These are phyloP conservation scores for Scutellaria minor DNA, from an alignment of 257 asterid species.

Conservation along the genomic window DNA sequence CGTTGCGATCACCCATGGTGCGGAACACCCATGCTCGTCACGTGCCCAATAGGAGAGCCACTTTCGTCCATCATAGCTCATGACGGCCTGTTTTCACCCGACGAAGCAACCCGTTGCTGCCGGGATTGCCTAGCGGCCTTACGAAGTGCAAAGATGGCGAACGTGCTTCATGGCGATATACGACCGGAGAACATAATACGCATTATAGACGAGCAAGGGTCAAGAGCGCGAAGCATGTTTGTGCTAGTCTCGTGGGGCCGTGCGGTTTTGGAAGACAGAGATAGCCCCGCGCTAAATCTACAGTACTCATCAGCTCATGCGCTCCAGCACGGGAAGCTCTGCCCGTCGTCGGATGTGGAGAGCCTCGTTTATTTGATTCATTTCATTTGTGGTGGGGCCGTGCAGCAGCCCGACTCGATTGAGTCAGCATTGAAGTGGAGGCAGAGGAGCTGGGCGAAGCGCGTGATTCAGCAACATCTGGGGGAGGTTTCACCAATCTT, in stretches of 20 bases:
- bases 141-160: constrained; percentile 62
- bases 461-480: constrained; percentile 60
- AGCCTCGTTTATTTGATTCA: constrained; percentile 70
- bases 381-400: constrained; percentile 63
- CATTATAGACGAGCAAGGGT: constrained; percentile 36
- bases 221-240: constrained; percentile 37
- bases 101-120: constrained; percentile 72
- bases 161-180: constrained; percentile 77
- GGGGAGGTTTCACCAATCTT: constrained; percentile 73
- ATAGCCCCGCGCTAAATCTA: constrained; percentile 67
- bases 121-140: constrained; percentile 73
- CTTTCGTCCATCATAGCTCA: constrained; percentile 51
- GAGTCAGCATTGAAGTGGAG: constrained; percentile 81
- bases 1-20: constrained; percentile 80
- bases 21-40: constrained; percentile 76
- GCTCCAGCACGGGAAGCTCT: constrained; percentile 78
- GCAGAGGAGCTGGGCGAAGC: constrained; percentile 69
- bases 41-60: constrained; percentile 69
- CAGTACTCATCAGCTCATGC: constrained; percentile 77
- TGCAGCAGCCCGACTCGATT: constrained; percentile 68
- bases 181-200: constrained; percentile 66
- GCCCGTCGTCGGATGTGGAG: constrained; percentile 83
- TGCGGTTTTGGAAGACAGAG: constrained; percentile 80
- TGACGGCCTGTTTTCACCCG: constrained; percentile 53
- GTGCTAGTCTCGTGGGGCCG: constrained; percentile 79